Evolutionary conservation across 371 early-diverging fungal genomes (phyloP).

Genomic region (Saksenaea vasiformis): DNA sequence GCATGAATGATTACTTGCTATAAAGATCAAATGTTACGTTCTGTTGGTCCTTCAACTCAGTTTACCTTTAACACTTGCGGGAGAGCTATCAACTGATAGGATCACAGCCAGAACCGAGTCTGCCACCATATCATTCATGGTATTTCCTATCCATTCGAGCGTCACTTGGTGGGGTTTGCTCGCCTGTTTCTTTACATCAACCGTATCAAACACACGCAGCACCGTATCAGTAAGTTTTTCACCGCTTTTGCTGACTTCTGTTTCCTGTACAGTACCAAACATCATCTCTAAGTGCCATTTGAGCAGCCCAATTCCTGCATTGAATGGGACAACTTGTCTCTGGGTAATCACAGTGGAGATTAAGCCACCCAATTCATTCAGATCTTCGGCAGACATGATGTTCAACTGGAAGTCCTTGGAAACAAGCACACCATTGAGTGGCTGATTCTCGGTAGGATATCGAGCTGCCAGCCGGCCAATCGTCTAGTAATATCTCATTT

Average conservation of each 20-base stretch:
- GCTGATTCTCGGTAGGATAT: slow-evolving; percentile 64
- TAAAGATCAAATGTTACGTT: background rate
- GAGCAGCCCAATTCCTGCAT: slow-evolving; percentile 79
- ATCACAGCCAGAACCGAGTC: slow-evolving; percentile 91
- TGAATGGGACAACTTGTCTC: slow-evolving; percentile 76
- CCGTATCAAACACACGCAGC: slow-evolving; percentile 74
- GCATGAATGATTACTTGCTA: slow-evolving; percentile 46
- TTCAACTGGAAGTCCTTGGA: slow-evolving; percentile 88
- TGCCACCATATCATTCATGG: slow-evolving; percentile 94
- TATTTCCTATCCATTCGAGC: slow-evolving; percentile 92
- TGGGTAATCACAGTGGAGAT: slow-evolving; percentile 78
- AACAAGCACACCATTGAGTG: slow-evolving; percentile 84
- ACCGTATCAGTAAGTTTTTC: slow-evolving; percentile 29
- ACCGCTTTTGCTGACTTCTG: slow-evolving; percentile 24
- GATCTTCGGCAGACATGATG: slow-evolving; percentile 79
- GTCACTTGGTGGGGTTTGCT: slow-evolving; percentile 59
- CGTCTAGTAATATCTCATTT: slow-evolving; percentile 41
- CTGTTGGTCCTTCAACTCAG: background rate
- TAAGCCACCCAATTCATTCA: slow-evolving; percentile 81
- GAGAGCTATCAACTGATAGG: slow-evolving; percentile 83
- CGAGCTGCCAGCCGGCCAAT: slow-evolving; percentile 84
- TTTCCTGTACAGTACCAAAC: slow-evolving; percentile 74
- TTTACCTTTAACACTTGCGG: slow-evolving; percentile 88
- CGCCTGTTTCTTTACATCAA: slow-evolving; percentile 65
- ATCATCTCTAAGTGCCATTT: slow-evolving; percentile 90